A percentile compares a stretch with the other conserved stretches of the same genome.
Conservation (phyloP, 1,284 basidiomycete species). For the Pseudozyma tsukubaensis region DNA sequence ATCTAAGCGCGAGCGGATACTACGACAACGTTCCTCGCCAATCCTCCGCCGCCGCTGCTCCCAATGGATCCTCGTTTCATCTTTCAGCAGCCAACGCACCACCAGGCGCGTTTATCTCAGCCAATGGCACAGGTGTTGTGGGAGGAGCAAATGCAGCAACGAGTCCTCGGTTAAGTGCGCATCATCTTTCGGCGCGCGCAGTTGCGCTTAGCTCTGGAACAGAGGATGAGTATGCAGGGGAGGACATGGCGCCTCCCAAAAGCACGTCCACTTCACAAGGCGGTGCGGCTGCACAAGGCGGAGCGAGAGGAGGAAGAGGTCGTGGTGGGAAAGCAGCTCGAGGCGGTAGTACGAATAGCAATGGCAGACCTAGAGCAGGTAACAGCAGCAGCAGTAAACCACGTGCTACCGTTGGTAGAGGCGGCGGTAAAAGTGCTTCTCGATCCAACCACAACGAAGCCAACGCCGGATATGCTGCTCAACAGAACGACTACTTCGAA, state of each 20-base stretch:
- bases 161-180: slow-evolving; percentile 13
- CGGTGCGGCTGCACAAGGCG: slow-evolving; percentile 3
- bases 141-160: not conserved
- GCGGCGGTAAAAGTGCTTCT: slow-evolving; percentile 3
- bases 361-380: no score
- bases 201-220: slow-evolving; percentile 13
- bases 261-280: slow-evolving; percentile 9
- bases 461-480: not conserved
- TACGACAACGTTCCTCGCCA: slow-evolving; percentile 37
- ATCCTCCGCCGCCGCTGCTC: slow-evolving; percentile 10
- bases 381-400: no score
- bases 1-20: not conserved
- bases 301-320: slow-evolving; percentile 7
- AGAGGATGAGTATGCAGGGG: slow-evolving; percentile 17
- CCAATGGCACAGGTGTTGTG: slow-evolving; percentile 5
- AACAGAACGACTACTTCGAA: not conserved
- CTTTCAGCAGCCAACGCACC: not conserved
- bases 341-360: not conserved
- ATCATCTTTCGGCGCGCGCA: not conserved
- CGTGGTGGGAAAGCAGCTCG: slow-evolving; percentile 21
- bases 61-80: slow-evolving; percentile 11
- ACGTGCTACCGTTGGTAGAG: not conserved
- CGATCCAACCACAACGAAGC: not conserved
- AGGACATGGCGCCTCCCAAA: slow-evolving; percentile 31
- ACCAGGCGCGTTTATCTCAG: not conserved